A percentile compares a stretch with the other conserved stretches of the same genome.
Conservation (phyloP, 2,329 filamentous ascomycete genomes). For the Gnomoniopsis sp. region DNA sequence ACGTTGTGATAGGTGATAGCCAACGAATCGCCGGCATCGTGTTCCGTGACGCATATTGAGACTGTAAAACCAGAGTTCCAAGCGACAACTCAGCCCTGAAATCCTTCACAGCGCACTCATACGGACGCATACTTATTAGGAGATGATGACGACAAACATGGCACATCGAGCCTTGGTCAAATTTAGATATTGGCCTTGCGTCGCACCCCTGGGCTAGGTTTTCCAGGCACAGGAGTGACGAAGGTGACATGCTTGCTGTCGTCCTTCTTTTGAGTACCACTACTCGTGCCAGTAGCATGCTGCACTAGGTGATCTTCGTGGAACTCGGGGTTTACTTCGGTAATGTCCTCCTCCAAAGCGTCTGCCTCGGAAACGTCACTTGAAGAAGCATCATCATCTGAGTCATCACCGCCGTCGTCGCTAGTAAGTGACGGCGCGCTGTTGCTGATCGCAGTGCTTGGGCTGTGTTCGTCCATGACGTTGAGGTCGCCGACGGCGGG, state of each 20-base stretch:
- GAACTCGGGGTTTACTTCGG: conserved; percentile 60
- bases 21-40: neutral
- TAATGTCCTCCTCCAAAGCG: conserved; percentile 56
- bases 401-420: conserved; percentile 77
- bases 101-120: too few relatives aligned
- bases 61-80: too few relatives aligned
- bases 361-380: conserved; percentile 47
- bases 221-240: conserved; percentile 44
- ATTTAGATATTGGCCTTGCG: conserved; percentile 12
- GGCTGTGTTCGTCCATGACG: conserved; percentile 61
- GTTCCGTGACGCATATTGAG: neutral
- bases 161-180: neutral
- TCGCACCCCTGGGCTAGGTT: conserved; percentile 12
- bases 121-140: neutral
- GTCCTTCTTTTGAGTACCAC: conserved; percentile 47
- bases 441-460: conserved; percentile 67
- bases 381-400: conserved; percentile 61
- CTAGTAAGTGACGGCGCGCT: conserved; percentile 77
- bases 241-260: conserved; percentile 55
- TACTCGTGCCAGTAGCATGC: conserved; percentile 35
- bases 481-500: conserved; percentile 40
- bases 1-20: neutral
- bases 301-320: conserved; percentile 40
- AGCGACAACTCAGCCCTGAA: too few relatives aligned
- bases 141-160: neutral